phyloP scores from a whole-genome alignment of 257 asterid genomes.

The Anisodus tanguticus region DNA sequence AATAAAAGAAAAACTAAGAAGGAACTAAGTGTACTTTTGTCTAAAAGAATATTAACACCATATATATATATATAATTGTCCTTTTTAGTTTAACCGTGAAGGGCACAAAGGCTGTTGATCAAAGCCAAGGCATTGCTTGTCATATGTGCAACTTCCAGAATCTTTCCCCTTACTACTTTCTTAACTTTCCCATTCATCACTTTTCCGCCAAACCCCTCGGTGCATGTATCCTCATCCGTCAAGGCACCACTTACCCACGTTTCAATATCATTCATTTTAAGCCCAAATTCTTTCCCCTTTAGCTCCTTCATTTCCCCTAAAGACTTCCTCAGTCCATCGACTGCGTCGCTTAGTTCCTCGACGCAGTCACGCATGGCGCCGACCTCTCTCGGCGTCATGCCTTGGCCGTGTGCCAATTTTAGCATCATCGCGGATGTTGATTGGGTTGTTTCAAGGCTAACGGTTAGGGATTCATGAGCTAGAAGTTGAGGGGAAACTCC shows the following conservation, averaged over 20 bases:
- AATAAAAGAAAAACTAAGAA: neutral
- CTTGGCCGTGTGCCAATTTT: neutral
- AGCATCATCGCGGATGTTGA: neutral
- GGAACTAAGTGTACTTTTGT: neutral
- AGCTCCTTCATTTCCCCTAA: conserved; percentile 34
- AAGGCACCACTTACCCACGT: conserved; percentile 67
- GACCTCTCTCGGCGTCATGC: conserved; percentile 36
- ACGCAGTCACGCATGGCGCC: conserved; percentile 45
- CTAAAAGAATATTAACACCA: neutral
- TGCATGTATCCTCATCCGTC: conserved; percentile 55
- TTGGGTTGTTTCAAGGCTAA: neutral
- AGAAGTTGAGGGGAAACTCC: conserved; percentile 28
- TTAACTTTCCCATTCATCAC: conserved; percentile 27
- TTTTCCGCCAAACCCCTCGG: conserved; percentile 46
- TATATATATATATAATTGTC: neutral
- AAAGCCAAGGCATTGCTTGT: conserved; percentile 54
- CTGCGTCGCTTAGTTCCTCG: conserved; percentile 47
- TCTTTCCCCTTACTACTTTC: conserved; percentile 24
- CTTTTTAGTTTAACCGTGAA: neutral
- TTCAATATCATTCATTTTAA: conserved; percentile 44
- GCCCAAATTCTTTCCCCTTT: conserved; percentile 32
- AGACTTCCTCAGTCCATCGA: conserved; percentile 36
- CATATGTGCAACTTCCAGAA: conserved; percentile 43
- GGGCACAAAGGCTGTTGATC: conserved; percentile 44
- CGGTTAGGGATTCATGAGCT: neutral